These are phyloP conservation scores for Diaporthe sp. DNA, from an alignment of 2,329 filamentous ascomycete genomes.

Conservation along the genomic window DNA sequence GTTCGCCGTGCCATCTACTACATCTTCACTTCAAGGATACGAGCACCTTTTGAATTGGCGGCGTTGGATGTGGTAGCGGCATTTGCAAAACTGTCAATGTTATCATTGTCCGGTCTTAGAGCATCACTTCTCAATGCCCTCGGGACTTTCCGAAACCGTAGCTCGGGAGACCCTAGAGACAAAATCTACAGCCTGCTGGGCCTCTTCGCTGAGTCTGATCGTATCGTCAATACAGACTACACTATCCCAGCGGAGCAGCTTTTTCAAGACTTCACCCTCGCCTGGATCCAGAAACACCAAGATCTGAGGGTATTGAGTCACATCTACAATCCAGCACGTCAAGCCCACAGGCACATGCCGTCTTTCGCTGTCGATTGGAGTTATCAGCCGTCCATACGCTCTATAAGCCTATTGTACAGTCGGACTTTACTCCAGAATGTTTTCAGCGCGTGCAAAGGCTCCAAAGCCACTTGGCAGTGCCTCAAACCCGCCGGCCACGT, in stretches of 20 bases:
- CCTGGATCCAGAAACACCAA: background rate
- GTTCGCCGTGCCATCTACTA: background rate
- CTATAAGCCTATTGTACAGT: background rate
- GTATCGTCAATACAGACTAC: background rate
- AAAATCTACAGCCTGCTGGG: conserved; percentile 5
- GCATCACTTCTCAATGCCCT: background rate
- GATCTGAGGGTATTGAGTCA: background rate
- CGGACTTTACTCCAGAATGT: background rate
- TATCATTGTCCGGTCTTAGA: background rate
- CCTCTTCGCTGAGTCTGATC: background rate
- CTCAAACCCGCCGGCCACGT: background rate
- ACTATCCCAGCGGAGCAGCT: background rate
- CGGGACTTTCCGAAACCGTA: background rate
- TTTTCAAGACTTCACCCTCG: background rate
- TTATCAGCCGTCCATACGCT: background rate
- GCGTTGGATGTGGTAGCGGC: background rate
- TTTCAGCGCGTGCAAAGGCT: background rate
- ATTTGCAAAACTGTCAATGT: background rate
- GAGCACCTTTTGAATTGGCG: background rate
- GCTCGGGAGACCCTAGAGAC: background rate
- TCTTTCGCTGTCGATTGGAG: background rate
- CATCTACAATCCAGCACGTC: background rate
- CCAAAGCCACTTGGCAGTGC: background rate
- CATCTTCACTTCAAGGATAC: background rate
- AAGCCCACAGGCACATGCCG: background rate